These are phyloP conservation scores for Herpetomonas samuelpessoai DNA, from an alignment of 208 protist species.

Conservation along the genomic window DNA sequence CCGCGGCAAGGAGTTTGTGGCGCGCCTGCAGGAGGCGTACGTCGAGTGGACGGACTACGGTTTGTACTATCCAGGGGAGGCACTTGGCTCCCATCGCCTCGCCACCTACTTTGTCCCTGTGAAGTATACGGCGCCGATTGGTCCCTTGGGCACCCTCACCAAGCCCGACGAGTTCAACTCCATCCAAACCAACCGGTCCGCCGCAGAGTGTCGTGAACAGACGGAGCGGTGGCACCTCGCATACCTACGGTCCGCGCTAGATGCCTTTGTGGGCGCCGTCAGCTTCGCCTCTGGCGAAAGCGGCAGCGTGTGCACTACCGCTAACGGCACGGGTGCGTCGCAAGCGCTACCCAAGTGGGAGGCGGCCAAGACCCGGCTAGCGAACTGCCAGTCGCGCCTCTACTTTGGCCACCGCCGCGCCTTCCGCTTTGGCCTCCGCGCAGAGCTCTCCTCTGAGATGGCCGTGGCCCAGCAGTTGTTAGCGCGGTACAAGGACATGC, in stretches of 20 bases:
- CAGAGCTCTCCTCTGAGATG: constrained; percentile 31
- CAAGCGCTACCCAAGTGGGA: neutral
- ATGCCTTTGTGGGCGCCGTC: constrained; percentile 26
- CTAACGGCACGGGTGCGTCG: too few relatives aligned
- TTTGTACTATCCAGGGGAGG: constrained; percentile 35
- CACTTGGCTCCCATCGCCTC: constrained; percentile 16
- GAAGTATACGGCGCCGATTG: constrained; percentile 21
- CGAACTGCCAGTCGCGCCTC: constrained; percentile 26
- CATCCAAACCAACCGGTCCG: constrained; percentile 35
- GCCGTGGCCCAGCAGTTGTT: constrained; percentile 37
- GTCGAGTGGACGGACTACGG: constrained; percentile 50
- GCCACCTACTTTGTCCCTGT: constrained; percentile 35
- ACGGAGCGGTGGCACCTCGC: constrained; percentile 38
- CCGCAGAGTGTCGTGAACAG: constrained; percentile 25
- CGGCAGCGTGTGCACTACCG: constrained; percentile 4
- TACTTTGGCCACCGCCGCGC: constrained; percentile 52
- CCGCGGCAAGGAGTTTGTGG: constrained; percentile 50
- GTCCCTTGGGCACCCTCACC: constrained; percentile 26
- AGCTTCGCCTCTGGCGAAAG: constrained; percentile 8
- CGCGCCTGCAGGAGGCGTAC: constrained; percentile 54
- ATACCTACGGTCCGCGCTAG: constrained; percentile 35
- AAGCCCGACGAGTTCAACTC: constrained; percentile 54
- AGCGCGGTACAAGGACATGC: constrained; percentile 26
- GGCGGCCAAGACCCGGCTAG: constrained; percentile 19
- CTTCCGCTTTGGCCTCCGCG: constrained; percentile 47